phyloP scores from a whole-genome alignment of 2,329 filamentous ascomycete genomes.

The Capronia americana region DNA sequence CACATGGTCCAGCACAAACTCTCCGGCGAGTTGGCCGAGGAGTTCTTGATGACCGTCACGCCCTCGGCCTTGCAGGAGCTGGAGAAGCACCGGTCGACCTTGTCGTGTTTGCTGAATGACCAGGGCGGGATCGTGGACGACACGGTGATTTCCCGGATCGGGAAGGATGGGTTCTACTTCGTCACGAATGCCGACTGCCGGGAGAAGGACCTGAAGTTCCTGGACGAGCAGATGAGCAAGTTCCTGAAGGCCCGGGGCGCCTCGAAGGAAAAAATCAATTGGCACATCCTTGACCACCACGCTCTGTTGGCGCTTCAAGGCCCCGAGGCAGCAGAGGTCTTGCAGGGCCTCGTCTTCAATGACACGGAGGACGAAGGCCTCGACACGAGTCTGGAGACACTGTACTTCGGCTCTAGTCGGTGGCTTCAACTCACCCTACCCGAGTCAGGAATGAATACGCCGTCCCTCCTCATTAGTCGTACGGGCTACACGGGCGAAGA shows the following conservation, averaged over 20 bases:
- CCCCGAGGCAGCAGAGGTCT: slow-evolving; percentile 73
- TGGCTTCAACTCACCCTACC: slow-evolving; percentile 69
- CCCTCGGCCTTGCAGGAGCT: slow-evolving; percentile 74
- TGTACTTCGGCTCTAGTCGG: slow-evolving; percentile 82
- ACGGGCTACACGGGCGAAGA: slow-evolving; percentile 98
- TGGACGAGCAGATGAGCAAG: slow-evolving; percentile 70
- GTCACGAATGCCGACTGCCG: slow-evolving; percentile 94
- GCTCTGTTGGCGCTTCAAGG: slow-evolving; percentile 91
- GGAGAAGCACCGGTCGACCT: slow-evolving; percentile 71
- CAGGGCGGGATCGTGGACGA: slow-evolving; percentile 96
- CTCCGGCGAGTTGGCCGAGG: slow-evolving; percentile 76
- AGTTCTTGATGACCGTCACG: slow-evolving; percentile 83
- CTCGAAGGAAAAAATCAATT: slow-evolving; percentile 63
- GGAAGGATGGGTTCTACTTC: slow-evolving; percentile 79
- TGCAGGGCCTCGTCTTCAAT: slow-evolving; percentile 67
- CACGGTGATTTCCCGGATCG: slow-evolving; percentile 84
- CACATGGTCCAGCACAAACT: slow-evolving; percentile 95
- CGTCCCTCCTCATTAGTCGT: slow-evolving; percentile 75
- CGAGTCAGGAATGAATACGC: slow-evolving; percentile 57
- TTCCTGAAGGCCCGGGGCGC: slow-evolving; percentile 60
- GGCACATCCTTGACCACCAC: slow-evolving; percentile 73
- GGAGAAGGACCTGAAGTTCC: slow-evolving; percentile 82
- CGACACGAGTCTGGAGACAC: slow-evolving; percentile 64
- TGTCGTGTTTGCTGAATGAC: slow-evolving; percentile 83
- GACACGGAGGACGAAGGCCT: slow-evolving; percentile 47